These are phyloP conservation scores for Beta corolliflora DNA, from an alignment of 179 eudicot species.

Conservation along the genomic window DNA sequence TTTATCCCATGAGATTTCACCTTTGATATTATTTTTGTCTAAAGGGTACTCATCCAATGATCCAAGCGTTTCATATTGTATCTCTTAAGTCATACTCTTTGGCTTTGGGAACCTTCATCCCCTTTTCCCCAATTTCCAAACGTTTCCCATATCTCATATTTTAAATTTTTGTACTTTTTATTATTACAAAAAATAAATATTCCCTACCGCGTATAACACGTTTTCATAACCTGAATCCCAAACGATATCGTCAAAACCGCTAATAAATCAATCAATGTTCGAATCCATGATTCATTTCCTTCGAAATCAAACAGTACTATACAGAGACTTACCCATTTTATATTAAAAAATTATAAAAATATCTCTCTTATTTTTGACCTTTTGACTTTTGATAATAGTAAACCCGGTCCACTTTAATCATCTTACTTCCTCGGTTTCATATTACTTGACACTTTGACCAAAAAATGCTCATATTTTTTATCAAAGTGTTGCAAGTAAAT, in stretches of 20 bases:
- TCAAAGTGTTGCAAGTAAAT: no score
- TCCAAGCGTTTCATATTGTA: no score
- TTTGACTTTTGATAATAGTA: no score
- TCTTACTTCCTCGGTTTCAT: no score
- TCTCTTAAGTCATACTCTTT: background rate
- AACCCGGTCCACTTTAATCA: no score
- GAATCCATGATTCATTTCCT: background rate
- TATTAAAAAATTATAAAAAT: no score
- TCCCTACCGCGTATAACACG: slow-evolving; percentile 9
- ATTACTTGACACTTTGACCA: no score
- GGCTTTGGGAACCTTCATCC: slow-evolving; percentile 20
- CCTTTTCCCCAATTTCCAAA: slow-evolving; percentile 20
- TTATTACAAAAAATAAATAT: background rate
- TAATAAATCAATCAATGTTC: background rate
- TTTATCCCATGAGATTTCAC: slow-evolving; percentile 10
- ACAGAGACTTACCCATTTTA: no score
- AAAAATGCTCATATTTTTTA: no score
- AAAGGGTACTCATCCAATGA: background rate
- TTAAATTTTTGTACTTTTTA: background rate
- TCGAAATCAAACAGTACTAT: background rate
- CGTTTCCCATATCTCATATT: slow-evolving; percentile 17
- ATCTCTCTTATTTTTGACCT: no score
- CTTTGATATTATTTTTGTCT: background rate
- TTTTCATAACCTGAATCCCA: background rate
- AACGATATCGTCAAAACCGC: background rate